Percentiles rank a stretch among this genome's conserved stretches.
These are phyloP conservation scores for Exobasidium cylindrosporum DNA, from an alignment of 1,284 basidiomycete genomes.

Conservation along the genomic window DNA sequence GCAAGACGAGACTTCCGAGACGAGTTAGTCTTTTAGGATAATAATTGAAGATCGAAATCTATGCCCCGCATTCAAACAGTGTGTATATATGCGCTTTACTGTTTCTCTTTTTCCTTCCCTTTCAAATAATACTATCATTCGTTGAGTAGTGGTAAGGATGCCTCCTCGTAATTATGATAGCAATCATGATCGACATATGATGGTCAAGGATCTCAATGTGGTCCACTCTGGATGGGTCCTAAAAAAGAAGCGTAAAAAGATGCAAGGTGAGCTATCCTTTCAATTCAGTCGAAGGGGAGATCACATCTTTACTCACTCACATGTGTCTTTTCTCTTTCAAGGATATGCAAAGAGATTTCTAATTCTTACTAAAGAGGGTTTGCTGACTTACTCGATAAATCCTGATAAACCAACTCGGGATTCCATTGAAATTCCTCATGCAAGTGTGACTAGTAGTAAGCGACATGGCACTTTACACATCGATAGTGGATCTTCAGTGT, in stretches of 20 bases:
- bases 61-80: too few species aligned
- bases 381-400: constrained; percentile 43
- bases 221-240: constrained; percentile 52
- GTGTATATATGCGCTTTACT: too few species aligned
- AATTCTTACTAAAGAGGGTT: constrained; percentile 44
- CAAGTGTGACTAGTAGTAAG: constrained; percentile 47
- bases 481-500: constrained; percentile 49
- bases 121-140: too few species aligned
- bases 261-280: constrained; percentile 46
- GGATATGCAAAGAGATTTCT: constrained; percentile 54
- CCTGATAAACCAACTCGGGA: constrained; percentile 49
- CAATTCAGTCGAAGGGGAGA: neutral
- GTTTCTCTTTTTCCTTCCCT: too few species aligned
- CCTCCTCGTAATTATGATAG: neutral
- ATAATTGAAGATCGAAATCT: too few species aligned
- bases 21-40: too few species aligned
- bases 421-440: constrained; percentile 50
- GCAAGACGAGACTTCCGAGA: too few species aligned
- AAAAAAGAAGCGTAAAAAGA: constrained; percentile 55
- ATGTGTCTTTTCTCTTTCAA: too few species aligned
- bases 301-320: too few species aligned
- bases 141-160: too few species aligned
- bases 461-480: constrained; percentile 52
- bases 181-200: constrained; percentile 10
- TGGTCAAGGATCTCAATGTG: constrained; percentile 35